Percentiles rank a stretch among this genome's conserved stretches.
Conservation (phyloP, 768 basidiomycete species). For the Paxillus rubicundulus region DNA sequence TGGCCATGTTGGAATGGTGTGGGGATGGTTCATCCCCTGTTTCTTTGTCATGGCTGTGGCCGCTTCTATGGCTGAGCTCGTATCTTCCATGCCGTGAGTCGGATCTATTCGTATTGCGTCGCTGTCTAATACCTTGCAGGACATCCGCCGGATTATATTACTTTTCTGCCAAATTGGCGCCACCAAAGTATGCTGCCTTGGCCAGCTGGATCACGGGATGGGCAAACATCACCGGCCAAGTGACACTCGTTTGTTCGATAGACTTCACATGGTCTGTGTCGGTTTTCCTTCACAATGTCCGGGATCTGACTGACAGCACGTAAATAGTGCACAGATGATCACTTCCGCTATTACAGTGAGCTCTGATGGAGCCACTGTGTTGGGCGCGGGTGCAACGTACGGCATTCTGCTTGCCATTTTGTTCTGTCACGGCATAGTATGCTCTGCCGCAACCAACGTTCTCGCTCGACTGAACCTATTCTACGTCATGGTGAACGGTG, state of each 20-base stretch:
- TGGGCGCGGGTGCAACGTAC: conserved; percentile 62
- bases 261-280: conserved; percentile 61
- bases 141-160: conserved; percentile 80
- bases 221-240: conserved; percentile 73
- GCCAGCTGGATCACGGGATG: conserved; percentile 61
- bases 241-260: conserved; percentile 69
- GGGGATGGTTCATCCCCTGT: conserved; percentile 72
- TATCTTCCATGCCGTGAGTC: conserved; percentile 74
- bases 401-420: conserved; percentile 66
- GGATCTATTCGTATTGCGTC: background rate
- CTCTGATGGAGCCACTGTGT: conserved; percentile 48
- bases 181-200: conserved; percentile 55
- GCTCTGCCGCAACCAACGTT: conserved; percentile 64
- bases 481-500: conserved; percentile 65
- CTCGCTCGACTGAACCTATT: conserved; percentile 68
- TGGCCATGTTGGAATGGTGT: conserved; percentile 75
- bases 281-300: background rate
- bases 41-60: conserved; percentile 68
- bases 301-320: background rate
- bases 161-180: conserved; percentile 73
- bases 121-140: conserved; percentile 32
- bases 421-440: conserved; percentile 65
- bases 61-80: conserved; percentile 69
- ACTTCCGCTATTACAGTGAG: conserved; percentile 64
- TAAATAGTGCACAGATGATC: conserved; percentile 67